Base-by-base conservation (phyloP, 352 stramenopile genomes). In the Phytopythium oedochilum region DNA sequence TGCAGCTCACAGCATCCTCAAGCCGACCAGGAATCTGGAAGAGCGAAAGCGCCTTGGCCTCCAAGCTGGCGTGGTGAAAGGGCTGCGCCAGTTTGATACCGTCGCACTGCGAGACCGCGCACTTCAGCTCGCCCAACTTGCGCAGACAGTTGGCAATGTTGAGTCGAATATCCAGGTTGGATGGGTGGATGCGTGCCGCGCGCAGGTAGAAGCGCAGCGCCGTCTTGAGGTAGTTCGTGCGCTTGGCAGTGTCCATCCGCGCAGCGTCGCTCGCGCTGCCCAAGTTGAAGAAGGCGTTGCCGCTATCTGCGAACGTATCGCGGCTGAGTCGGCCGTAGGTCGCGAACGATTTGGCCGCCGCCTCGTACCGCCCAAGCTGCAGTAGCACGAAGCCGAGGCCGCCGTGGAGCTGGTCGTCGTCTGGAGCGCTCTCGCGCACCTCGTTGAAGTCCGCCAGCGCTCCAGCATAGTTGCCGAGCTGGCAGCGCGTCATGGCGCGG, bases 281-380 rank as follows among this genome's bases (percentile, higher is more conserved):
- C 50, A 92, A 57, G 53, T 83, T 92, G 23, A 89, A 89, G 59
- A 88, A 87, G 3, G 79, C 77, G 45, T 90, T 92, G 42, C 77
- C 82, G n/a, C 74, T 85, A 50, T 92, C 82, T 0, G 70, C 71
- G 42, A 82, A 86, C 7, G 79, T 89, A 42, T 92, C 77, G 28
- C 75, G 71, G 40, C 68, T 83, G 10, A 83, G 49, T 0, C 78
- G 68, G 14, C 81, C 79, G 55, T 87, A 87, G 8, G 68, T 73
- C 10, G 75, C 74, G 42, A 92, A 92, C 26, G 75, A 73, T 22
- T 61, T 71, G 2, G 79, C 79, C 9, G 82, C 82, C 28, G 86
- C 69, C 38, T 86, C 70, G 34, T 89, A 88, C 25, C 75, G 67
- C n/a, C 79, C 79, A 3, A 90, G 63, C 44, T 92, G 81, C 9